phyloP scores from a whole-genome alignment of 257 asterid genomes.

The Lantana camara region DNA sequence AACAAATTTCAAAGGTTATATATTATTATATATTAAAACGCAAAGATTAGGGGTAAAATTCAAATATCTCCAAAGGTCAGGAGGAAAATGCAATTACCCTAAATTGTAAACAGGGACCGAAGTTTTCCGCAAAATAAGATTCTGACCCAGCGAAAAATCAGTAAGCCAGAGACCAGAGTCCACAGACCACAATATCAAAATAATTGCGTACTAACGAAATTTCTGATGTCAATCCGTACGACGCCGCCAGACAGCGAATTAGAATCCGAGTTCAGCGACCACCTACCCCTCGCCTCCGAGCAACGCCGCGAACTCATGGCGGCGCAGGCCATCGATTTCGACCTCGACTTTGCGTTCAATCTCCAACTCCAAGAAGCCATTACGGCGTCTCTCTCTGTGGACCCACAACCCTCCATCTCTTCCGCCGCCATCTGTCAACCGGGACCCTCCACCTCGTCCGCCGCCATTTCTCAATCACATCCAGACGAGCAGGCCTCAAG shows the following conservation, averaged over 20 bases:
- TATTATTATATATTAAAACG: too few species aligned
- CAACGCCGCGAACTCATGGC: conserved; percentile 57
- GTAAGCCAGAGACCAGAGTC: too few species aligned
- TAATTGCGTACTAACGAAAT: not conserved
- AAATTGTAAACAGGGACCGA: too few species aligned
- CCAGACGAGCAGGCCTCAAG: conserved; percentile 18
- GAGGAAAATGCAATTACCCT: too few species aligned
- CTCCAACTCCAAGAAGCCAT: conserved; percentile 76
- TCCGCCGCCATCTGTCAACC: conserved; percentile 36
- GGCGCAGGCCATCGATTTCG: conserved; percentile 53
- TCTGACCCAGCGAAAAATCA: too few species aligned
- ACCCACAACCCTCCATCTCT: conserved; percentile 36
- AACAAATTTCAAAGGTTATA: too few species aligned
- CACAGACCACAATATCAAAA: not conserved
- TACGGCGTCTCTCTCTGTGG: conserved; percentile 50
- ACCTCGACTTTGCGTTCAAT: conserved; percentile 70
- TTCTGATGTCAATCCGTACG: conserved; percentile 29
- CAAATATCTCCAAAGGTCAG: too few species aligned
- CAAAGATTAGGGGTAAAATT: too few species aligned
- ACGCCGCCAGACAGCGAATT: conserved; percentile 3
- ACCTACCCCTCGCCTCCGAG: conserved; percentile 46
- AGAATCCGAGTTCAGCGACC: conserved; percentile 41
- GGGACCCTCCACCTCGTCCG: too few species aligned
- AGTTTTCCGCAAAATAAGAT: too few species aligned
- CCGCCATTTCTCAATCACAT: conserved; percentile 4